Conservation (phyloP, 768 basidiomycete species). For the Gloeopeniophorella convolvens region DNA sequence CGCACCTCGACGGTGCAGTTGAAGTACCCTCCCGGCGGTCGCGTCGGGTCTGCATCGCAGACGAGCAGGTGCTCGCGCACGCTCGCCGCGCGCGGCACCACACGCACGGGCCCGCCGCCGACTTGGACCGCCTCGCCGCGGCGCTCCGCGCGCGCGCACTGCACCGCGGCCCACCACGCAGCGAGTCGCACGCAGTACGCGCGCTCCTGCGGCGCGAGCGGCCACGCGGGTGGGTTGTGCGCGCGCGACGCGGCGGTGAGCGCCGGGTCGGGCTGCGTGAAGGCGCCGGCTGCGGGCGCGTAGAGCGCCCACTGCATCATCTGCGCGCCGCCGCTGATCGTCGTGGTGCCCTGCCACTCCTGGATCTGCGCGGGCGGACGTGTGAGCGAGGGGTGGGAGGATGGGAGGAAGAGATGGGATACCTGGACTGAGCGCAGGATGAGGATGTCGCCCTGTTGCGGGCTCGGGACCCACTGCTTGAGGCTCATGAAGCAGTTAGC, state of each 20-base stretch:
- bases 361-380: constrained; percentile 15
- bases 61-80: constrained; percentile 41
- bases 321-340: constrained; percentile 8
- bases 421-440: constrained; percentile 49
- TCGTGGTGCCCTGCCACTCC: constrained; percentile 1
- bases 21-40: constrained; percentile 45
- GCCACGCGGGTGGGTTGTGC: constrained; percentile 1
- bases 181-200: constrained; percentile 13
- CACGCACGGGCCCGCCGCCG: constrained; percentile 9
- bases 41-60: constrained; percentile 41
- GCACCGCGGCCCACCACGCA: constrained; percentile 19
- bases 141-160: constrained; percentile 9
- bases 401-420: constrained; percentile 1
- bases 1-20: constrained; percentile 43
- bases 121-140: constrained; percentile 15
- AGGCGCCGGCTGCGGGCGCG: neutral
- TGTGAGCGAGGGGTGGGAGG: no score
- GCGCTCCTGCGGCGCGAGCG: neutral
- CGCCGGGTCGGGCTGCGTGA: constrained; percentile 5
- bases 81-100: neutral
- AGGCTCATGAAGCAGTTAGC: constrained; percentile 48
- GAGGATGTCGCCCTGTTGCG: constrained; percentile 43
- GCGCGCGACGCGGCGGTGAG: neutral
- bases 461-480: constrained; percentile 44
- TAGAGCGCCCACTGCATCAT: constrained; percentile 16